These are phyloP conservation scores for Penicillium sp. DNA, from an alignment of 2,329 filamentous ascomycete genomes.

Conservation along the genomic window DNA sequence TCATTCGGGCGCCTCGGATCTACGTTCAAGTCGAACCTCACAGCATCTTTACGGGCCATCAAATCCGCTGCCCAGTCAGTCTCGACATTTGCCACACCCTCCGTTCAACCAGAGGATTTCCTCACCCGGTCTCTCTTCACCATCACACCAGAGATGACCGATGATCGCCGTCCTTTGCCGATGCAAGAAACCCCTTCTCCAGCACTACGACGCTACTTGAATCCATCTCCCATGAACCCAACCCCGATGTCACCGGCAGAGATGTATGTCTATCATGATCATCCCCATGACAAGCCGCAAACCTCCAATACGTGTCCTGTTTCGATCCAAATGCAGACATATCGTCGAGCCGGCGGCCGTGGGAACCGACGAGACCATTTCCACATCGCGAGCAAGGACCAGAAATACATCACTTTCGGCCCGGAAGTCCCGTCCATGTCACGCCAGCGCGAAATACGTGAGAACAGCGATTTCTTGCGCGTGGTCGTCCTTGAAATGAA, in stretches of 20 bases:
- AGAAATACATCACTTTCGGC: conserved; percentile 33
- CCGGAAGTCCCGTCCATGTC: conserved; percentile 43
- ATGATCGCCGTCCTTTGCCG: conserved; percentile 59
- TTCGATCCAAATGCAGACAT: conserved; percentile 64
- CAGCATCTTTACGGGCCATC: conserved; percentile 60
- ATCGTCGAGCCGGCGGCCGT: conserved; percentile 42
- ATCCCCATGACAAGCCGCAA: conserved; percentile 35
- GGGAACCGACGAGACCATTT: conserved; percentile 30
- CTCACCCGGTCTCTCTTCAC: conserved; percentile 57
- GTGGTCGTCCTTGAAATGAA: conserved; percentile 67
- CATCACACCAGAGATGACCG: conserved; percentile 57
- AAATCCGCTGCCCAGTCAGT: conserved; percentile 61
- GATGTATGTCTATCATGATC: conserved; percentile 45
- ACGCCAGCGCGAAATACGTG: conserved; percentile 60
- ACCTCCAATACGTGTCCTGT: conserved; percentile 43
- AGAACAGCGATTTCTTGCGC: conserved; percentile 63
- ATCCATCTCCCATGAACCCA: conserved; percentile 50
- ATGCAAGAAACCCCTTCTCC: conserved; percentile 54
- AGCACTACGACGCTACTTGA: conserved; percentile 60
- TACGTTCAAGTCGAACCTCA: conserved; percentile 63
- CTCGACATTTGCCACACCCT: conserved; percentile 55
- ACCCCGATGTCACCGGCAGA: conserved; percentile 47
- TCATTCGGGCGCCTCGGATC: conserved; percentile 42
- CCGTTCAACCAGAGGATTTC: conserved; percentile 57
- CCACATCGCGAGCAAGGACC: conserved; percentile 41